phyloP scores from a whole-genome alignment of 106 monocot genomes.

The Dendrobium nobile region DNA sequence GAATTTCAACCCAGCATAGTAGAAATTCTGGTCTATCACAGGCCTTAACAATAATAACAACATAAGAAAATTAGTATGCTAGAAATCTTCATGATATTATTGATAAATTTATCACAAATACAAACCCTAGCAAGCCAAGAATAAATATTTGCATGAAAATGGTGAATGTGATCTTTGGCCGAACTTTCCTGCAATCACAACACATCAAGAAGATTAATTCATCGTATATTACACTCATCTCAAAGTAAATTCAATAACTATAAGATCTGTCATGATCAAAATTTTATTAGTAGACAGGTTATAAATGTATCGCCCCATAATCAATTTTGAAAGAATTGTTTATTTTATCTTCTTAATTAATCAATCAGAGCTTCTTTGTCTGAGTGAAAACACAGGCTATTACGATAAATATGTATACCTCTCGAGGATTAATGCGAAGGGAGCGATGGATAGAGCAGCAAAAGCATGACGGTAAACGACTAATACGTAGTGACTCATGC shows the following conservation, averaged over 20 bases:
- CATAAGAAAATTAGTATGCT: not conserved
- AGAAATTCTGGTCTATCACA: constrained; percentile 81
- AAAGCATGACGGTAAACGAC: constrained; percentile 82
- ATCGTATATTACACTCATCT: too few relatives aligned
- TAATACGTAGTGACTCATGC: constrained; percentile 79
- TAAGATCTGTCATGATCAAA: not conserved
- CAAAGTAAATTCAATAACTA: not conserved
- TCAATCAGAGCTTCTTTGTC: too few relatives aligned
- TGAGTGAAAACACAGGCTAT: too few relatives aligned
- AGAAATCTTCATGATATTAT: not conserved
- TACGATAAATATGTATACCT: constrained; percentile 14
- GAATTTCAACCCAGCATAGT: constrained; percentile 62
- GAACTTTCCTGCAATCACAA: constrained; percentile 38
- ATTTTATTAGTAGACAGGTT: too few relatives aligned
- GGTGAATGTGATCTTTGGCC: constrained; percentile 54
- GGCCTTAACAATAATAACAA: constrained; percentile 5
- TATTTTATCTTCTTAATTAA: too few relatives aligned
- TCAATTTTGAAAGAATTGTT: too few relatives aligned
- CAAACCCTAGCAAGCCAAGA: constrained; percentile 39
- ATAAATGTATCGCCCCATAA: too few relatives aligned
- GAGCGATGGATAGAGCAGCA: constrained; percentile 67
- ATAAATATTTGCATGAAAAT: constrained; percentile 71
- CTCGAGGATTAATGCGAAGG: constrained; percentile 65
- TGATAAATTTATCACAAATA: not conserved
- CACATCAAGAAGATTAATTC: not conserved